Base-by-base conservation (phyloP, 208 protist species). In the Porcisia hertigi region DNA sequence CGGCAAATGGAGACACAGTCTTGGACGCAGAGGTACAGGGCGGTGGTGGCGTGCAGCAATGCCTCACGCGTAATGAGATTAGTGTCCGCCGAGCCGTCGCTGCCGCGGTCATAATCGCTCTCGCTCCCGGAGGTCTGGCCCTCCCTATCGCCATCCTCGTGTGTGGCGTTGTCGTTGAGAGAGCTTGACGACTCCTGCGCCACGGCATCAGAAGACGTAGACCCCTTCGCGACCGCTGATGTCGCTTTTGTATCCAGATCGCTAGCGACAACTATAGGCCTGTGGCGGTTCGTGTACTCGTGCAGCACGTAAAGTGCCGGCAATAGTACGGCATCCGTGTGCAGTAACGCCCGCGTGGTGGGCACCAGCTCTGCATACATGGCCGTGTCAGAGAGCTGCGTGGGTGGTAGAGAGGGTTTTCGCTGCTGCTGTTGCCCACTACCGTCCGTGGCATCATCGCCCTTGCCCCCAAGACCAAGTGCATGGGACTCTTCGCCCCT, bases 241-340 rank as follows among this genome's bases (percentile, higher is more conserved):
- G 60, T 34, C 11, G 36, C 60, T 34, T 45, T 23, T 16, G 18
- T 34, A 65, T 65, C 60, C 60, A 34, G 23, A 14, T 34, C 34
- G 49, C 47, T 11, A 25, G 67, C 45, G 64, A 54, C 67, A 25
- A 34, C 47, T 12, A 34, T 12, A 8, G 76, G 71, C 9, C 18
- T 43, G 54, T 76, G 58, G 36, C 62, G 25, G 71, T 43, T 82
- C 20, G 77, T 25, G 76, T 84, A 88, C 72, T 72, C 9, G 67
- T 87, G 84, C 14, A 96, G 54, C 0, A 87, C 39, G 78, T 85
- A 80, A 14, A 92, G 75, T 8, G 92, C 87, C 8, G 86, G 79
- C n/a, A 88, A 82, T 16, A 94, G 77, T n/a, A 95, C 72, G 39
- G 85, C 88, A 45, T 90, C 76, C 6, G 89, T 93, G 86, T 96